These are phyloP conservation scores for Magnaporthiopsis rhizophila DNA, from an alignment of 2,329 filamentous ascomycete genomes.

Conservation along the genomic window DNA sequence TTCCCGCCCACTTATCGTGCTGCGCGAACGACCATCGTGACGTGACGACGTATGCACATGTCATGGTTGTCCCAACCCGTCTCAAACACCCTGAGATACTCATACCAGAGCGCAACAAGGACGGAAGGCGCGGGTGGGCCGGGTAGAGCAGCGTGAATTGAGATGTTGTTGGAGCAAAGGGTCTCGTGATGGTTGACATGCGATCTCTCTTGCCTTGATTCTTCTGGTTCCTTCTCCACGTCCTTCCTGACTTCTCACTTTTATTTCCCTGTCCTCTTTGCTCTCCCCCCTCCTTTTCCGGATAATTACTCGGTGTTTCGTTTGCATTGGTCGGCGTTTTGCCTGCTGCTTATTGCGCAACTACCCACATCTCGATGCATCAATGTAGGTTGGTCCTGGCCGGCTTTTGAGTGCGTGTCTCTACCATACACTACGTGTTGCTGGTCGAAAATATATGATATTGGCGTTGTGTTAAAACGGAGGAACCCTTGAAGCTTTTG, in stretches of 20 bases:
- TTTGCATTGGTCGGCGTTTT: slow-evolving; percentile 7
- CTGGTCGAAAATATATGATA: neutral
- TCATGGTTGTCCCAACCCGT: neutral
- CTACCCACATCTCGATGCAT: neutral
- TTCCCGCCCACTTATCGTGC: neutral
- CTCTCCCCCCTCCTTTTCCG: neutral
- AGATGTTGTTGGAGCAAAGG: neutral
- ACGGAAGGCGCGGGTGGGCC: neutral
- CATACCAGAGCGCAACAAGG: neutral
- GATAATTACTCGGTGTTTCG: slow-evolving; percentile 1
- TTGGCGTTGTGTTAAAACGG: slow-evolving; percentile 1
- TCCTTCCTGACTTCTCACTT: neutral
- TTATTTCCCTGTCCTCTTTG: neutral
- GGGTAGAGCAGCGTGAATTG: neutral
- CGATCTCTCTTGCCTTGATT: neutral
- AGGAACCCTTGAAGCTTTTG: neutral
- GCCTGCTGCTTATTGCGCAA: slow-evolving; percentile 1
- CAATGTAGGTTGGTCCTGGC: neutral
- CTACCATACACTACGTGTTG: neutral
- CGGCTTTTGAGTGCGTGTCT: neutral
- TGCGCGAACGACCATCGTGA: neutral
- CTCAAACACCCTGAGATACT: neutral
- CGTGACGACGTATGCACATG: neutral
- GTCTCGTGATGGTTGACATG: neutral
- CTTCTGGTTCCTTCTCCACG: neutral